These are phyloP conservation scores for Hypoxylon fragiforme DNA, from an alignment of 495 filamentous ascomycete genomes.

Conservation along the genomic window DNA sequence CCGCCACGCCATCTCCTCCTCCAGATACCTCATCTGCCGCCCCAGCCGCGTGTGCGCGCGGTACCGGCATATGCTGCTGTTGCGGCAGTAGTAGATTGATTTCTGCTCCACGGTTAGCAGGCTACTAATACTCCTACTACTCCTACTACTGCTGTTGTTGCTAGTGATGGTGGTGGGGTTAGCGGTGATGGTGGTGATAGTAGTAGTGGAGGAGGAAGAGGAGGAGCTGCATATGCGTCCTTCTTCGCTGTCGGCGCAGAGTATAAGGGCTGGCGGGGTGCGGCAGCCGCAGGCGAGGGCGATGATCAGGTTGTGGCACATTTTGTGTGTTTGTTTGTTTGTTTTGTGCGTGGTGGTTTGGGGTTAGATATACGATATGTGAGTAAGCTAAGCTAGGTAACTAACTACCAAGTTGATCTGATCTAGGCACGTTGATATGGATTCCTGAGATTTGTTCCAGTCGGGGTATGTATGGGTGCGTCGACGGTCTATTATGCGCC, in stretches of 20 bases:
- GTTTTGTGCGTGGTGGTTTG: no score
- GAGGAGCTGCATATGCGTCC: neutral
- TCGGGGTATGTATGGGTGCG: no score
- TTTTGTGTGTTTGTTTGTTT: no score
- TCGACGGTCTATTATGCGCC: no score
- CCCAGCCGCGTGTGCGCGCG: conserved; percentile 15
- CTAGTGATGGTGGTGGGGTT: no score
- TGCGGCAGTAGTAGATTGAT: conserved; percentile 18
- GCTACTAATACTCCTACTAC: no score
- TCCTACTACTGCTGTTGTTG: no score
- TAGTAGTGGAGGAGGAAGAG: neutral
- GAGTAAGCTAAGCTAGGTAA: no score
- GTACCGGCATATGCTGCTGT: conserved; percentile 8
- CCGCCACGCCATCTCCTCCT: conserved; percentile 15
- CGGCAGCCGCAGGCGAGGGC: conserved; percentile 12
- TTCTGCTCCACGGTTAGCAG: neutral
- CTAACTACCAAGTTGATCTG: no score
- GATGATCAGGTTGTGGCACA: conserved; percentile 8
- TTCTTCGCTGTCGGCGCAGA: neutral
- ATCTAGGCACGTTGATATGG: no score
- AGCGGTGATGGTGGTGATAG: neutral
- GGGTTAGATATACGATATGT: no score
- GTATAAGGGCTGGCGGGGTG: neutral
- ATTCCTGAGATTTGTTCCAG: no score
- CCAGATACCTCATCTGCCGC: conserved; percentile 14